Evolutionary conservation across 257 asterid genomes (phyloP).

Genomic region (Plantago major): DNA sequence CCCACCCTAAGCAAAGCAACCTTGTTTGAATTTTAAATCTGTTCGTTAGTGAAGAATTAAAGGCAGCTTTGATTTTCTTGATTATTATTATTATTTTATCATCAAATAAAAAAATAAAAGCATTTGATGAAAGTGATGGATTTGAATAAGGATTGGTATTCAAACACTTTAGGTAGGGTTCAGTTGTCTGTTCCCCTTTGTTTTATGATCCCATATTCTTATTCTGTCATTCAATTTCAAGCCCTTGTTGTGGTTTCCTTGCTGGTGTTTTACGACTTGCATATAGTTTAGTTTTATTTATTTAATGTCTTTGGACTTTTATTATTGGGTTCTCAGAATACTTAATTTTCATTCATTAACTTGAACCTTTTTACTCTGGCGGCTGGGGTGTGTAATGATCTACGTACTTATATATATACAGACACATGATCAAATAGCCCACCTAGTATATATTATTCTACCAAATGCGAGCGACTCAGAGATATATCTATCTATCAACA

Average conservation of each 20-base stretch:
- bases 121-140: constrained; percentile 37
- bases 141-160: constrained; percentile 29
- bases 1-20: too few species aligned
- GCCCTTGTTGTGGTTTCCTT: constrained; percentile 16
- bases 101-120: constrained; percentile 21
- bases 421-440: too few species aligned
- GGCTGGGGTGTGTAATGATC: constrained; percentile 14
- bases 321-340: constrained; percentile 23
- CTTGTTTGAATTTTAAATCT: constrained; percentile 23
- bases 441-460: too few species aligned
- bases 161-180: constrained; percentile 46
- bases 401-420: too few species aligned
- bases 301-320: constrained; percentile 34
- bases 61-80: constrained; percentile 28
- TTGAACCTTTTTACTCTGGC: constrained; percentile 21
- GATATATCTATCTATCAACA: too few species aligned
- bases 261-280: constrained; percentile 16
- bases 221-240: constrained; percentile 4
- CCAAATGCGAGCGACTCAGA: too few species aligned
- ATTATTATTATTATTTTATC: too few species aligned
- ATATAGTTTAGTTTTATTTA: constrained; percentile 1
- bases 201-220: constrained; percentile 23
- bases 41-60: too few species aligned
- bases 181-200: constrained; percentile 37
- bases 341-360: constrained; percentile 15